Base-by-base conservation (phyloP, 2,329 filamentous ascomycete genomes). In the Colletotrichum lindemuthianum region DNA sequence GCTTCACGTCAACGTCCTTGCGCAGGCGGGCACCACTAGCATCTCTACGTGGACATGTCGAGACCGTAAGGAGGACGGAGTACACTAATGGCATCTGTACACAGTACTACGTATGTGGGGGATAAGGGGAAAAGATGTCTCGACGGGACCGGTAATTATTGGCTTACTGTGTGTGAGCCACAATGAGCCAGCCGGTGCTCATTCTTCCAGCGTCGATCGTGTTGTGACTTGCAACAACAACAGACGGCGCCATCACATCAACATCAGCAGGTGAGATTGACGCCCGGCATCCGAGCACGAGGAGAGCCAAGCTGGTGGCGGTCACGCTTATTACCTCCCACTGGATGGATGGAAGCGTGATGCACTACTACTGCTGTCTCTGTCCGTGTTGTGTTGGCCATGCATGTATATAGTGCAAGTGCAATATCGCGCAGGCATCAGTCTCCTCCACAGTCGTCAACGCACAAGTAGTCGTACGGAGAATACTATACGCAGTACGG, bases 1-100 rank as follows among this genome's bases (percentile, higher is more conserved):
- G 40, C 44, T 43, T 50, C 53, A 52, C 55, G 36, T 59, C 55
- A 59, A 63, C 24, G 55, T 39, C 54, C 39, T 36, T 61, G 52
- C 59, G 52, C 45, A 64, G 37, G 49, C 16, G 16, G 37, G 33
- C 12, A 15, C 13, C 13, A 43, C 13, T 43, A 24, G 24, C 24
- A 24, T 24, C 24, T 24, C 24, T 24, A 24, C 24, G 24, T 24
- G 24, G 10, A 60, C 36, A 40, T 34, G 45, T 55, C 34, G 43
- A 55, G 39, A 50, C 36, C 60, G 55, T 48, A 54, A 41, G 56
- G 56, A 33, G 37, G 37, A 43, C 51, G 36, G 32, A 49, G 36
- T 36, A 47, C 41, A 53, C 41, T n/a, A 7, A n/a, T 12, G 40
- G 41, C 41, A 43, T 43, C 41, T 43, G 24, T 24, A 13, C 13